Evolutionary conservation across 2,329 filamentous ascomycete species (phyloP).

Genomic region (Alternaria gaisen): DNA sequence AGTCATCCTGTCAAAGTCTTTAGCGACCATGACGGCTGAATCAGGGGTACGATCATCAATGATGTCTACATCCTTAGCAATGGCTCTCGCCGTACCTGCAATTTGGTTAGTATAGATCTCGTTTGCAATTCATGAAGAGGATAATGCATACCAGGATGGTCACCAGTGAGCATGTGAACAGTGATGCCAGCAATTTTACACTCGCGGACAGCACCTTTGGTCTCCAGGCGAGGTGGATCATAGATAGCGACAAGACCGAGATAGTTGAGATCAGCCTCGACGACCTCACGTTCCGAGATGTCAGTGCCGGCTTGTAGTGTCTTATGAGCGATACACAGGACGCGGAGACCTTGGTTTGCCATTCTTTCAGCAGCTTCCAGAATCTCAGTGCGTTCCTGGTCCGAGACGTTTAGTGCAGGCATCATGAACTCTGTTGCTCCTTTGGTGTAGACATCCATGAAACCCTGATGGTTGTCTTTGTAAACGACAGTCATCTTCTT

Average conservation of each 20-base stretch:
- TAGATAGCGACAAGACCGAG: conserved; percentile 87
- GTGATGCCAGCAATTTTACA: conserved; percentile 59
- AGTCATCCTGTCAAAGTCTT: conserved; percentile 55
- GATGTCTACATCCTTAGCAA: conserved; percentile 59
- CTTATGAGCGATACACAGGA: conserved; percentile 52
- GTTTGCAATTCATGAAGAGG: not conserved
- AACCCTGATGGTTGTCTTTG: conserved; percentile 38
- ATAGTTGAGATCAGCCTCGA: conserved; percentile 75
- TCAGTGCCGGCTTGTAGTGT: conserved; percentile 36
- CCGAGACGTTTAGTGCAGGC: conserved; percentile 41
- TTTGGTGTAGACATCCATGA: conserved; percentile 50
- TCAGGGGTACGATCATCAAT: conserved; percentile 37
- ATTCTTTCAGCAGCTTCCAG: conserved; percentile 37
- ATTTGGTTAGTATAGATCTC: not conserved
- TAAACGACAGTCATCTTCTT: conserved; percentile 54
- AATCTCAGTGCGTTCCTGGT: conserved; percentile 34
- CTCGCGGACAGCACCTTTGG: conserved; percentile 63
- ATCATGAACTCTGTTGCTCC: conserved; percentile 52
- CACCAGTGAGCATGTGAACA: conserved; percentile 61
- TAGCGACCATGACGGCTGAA: conserved; percentile 54
- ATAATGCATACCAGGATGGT: conserved; percentile 50
- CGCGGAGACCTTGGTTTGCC: conserved; percentile 51
- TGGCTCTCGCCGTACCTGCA: conserved; percentile 53
- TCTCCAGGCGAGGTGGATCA: conserved; percentile 84
- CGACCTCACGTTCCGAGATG: conserved; percentile 61